phyloP scores from a whole-genome alignment of 352 stramenopile species.

The Albugo laibachii region DNA sequence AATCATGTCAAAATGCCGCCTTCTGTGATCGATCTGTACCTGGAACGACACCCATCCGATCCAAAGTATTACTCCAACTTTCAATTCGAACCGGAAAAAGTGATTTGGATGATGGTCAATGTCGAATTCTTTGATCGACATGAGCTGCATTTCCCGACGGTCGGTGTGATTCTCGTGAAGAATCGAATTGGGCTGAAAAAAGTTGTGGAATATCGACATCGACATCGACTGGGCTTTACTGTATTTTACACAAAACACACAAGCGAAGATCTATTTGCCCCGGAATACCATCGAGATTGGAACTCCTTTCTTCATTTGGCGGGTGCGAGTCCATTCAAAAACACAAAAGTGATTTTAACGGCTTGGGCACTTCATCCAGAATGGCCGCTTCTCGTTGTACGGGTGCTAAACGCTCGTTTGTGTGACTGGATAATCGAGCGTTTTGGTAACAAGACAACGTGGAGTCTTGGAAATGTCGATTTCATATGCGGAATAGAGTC shows the following conservation, averaged over 20 bases:
- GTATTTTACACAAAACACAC: constrained; percentile 74
- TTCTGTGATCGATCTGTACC: constrained; percentile 63
- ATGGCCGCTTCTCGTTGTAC: constrained; percentile 48
- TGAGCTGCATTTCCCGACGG: constrained; percentile 36
- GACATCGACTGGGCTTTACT: constrained; percentile 51
- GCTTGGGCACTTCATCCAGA: constrained; percentile 49
- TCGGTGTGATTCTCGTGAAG: constrained; percentile 72
- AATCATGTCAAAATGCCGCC: constrained; percentile 20
- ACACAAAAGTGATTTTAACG: constrained; percentile 45
- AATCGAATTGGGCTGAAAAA: constrained; percentile 66
- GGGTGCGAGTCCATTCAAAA: constrained; percentile 56
- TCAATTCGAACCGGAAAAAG: constrained; percentile 29
- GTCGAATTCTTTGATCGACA: constrained; percentile 69
- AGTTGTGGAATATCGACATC: constrained; percentile 56
- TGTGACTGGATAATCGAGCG: constrained; percentile 44
- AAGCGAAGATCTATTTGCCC: constrained; percentile 32
- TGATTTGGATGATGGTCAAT: constrained; percentile 77
- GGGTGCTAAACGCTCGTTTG: constrained; percentile 39
- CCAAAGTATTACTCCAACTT: constrained; percentile 46
- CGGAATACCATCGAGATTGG: constrained; percentile 40
- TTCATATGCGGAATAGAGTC: constrained; percentile 46
- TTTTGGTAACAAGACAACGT: constrained; percentile 16
- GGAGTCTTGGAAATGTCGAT: constrained; percentile 47
- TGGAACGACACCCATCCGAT: constrained; percentile 51
- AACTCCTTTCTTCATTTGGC: constrained; percentile 51